Conservation (phyloP, 768 basidiomycete genomes). For the Wakefieldia striispora region DNA sequence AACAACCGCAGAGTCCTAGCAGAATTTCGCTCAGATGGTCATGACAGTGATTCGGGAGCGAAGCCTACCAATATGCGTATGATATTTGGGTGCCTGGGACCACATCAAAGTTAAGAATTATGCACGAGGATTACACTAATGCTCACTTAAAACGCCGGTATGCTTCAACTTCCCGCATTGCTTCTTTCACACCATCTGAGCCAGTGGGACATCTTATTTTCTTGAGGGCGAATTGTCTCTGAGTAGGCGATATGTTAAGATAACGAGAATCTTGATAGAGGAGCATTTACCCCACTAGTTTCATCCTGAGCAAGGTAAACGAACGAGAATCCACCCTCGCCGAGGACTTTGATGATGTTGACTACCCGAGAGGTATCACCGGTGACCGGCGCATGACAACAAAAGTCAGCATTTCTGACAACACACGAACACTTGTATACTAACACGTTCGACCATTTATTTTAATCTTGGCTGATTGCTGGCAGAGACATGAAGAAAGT, state of each 20-base stretch:
- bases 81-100: slow-evolving; percentile 85
- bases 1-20: slow-evolving; percentile 87
- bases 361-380: slow-evolving; percentile 42
- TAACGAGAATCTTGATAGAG: neutral
- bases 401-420: slow-evolving; percentile 1
- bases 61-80: slow-evolving; percentile 80
- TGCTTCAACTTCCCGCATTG: slow-evolving; percentile 88
- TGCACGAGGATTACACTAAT: neutral
- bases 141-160: slow-evolving; percentile 91
- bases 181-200: slow-evolving; percentile 83
- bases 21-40: neutral
- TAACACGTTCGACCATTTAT: slow-evolving; percentile 93
- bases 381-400: slow-evolving; percentile 2
- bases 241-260: slow-evolving; percentile 6
- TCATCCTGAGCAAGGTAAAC: slow-evolving; percentile 89
- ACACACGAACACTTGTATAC: slow-evolving; percentile 29
- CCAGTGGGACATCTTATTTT: slow-evolving; percentile 94
- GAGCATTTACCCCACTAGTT: slow-evolving; percentile 65
- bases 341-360: slow-evolving; percentile 87
- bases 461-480: slow-evolving; percentile 83
- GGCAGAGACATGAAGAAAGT: slow-evolving; percentile 76
- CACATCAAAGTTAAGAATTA: neutral
- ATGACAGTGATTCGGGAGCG: neutral
- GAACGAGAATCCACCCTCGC: slow-evolving; percentile 95
- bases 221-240: slow-evolving; percentile 94